These are phyloP conservation scores for Xylaria longipes DNA, from an alignment of 495 filamentous ascomycete species.

Conservation along the genomic window DNA sequence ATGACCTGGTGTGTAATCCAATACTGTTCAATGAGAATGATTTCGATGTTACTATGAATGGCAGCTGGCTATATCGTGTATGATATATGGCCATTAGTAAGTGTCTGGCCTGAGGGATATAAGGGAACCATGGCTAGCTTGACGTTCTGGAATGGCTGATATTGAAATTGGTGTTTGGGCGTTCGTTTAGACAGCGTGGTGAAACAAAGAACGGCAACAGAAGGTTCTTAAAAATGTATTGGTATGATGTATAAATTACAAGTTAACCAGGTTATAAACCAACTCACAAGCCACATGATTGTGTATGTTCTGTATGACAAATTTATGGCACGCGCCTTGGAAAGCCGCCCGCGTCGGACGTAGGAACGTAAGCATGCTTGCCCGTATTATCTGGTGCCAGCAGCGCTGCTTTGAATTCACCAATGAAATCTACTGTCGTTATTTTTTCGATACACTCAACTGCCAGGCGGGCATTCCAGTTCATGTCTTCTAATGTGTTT, in stretches of 20 bases:
- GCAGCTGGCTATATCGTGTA: not conserved
- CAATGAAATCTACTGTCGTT: not conserved
- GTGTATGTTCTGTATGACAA: not conserved
- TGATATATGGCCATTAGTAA: not conserved
- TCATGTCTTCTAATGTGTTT: constrained; percentile 10
- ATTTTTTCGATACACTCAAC: constrained; percentile 10
- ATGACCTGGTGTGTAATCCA: not conserved
- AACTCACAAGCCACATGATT: not conserved
- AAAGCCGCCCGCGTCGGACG: not conserved
- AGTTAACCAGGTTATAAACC: not conserved
- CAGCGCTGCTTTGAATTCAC: constrained; percentile 57
- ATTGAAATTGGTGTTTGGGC: not conserved
- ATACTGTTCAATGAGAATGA: not conserved
- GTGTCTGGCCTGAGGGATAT: not conserved
- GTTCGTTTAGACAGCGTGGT: not conserved
- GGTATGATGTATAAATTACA: not conserved
- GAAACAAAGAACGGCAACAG: too few species aligned
- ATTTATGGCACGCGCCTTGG: not conserved
- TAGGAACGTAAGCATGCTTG: not conserved
- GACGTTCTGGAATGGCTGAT: not conserved
- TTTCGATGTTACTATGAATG: not conserved
- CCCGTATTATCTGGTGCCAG: constrained; percentile 43
- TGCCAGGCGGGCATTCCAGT: constrained; percentile 15
- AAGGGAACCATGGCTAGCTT: not conserved
- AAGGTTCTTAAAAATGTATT: not conserved